phyloP scores from a whole-genome alignment of 305 asterid genomes.

The Solanum aculeatissimum region DNA sequence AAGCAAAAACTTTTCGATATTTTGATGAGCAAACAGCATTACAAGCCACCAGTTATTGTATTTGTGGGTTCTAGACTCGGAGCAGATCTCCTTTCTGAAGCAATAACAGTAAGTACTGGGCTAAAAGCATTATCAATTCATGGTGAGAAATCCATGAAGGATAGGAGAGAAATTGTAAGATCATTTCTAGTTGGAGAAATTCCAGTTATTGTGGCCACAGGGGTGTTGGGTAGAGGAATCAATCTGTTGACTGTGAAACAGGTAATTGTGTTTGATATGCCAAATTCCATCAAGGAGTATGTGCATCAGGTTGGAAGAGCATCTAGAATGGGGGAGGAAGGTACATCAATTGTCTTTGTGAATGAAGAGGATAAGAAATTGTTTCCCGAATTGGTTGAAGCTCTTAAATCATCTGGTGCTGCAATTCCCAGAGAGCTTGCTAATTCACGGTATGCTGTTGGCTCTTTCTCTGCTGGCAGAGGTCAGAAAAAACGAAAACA shows the following conservation, averaged over 20 bases:
- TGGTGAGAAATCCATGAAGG: slow-evolving; percentile 90
- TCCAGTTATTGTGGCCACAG: slow-evolving; percentile 69
- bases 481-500: slow-evolving; percentile 54
- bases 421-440: slow-evolving; percentile 71
- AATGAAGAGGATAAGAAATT: slow-evolving; percentile 76
- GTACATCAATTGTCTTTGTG: slow-evolving; percentile 55
- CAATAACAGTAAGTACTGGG: slow-evolving; percentile 58
- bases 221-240: slow-evolving; percentile 80
- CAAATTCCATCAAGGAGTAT: slow-evolving; percentile 77
- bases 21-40: slow-evolving; percentile 71
- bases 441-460: slow-evolving; percentile 26
- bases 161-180: slow-evolving; percentile 61
- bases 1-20: slow-evolving; percentile 90
- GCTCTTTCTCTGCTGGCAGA: slow-evolving; percentile 26
- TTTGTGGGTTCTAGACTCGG: slow-evolving; percentile 88
- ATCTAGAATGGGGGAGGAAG: slow-evolving; percentile 84
- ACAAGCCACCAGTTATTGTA: slow-evolving; percentile 81
- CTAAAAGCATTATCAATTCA: slow-evolving; percentile 67
- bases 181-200: slow-evolving; percentile 78
- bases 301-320: slow-evolving; percentile 96
- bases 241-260: slow-evolving; percentile 68
- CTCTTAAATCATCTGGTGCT: slow-evolving; percentile 62
- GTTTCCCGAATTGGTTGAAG: slow-evolving; percentile 54
- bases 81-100: slow-evolving; percentile 81
- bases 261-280: slow-evolving; percentile 89